Percentiles rank a stretch among this genome's conserved stretches.
Evolutionary conservation across 2,329 filamentous ascomycete species (phyloP).

Genomic region (Sporothrix mexicana): DNA sequence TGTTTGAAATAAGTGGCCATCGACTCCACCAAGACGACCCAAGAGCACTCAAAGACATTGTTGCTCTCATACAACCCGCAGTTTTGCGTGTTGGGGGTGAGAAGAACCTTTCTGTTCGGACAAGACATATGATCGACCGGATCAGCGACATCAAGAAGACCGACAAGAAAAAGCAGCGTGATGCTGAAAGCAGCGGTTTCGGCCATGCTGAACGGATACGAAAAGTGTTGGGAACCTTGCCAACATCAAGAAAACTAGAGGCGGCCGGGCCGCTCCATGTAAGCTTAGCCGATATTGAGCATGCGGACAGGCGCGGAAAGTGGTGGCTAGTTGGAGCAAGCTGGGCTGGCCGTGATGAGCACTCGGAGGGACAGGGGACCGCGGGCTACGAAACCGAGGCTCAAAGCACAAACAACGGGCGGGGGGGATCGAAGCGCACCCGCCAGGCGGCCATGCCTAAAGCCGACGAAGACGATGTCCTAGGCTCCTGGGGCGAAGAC

Average conservation of each 20-base stretch:
- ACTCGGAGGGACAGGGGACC: not conserved
- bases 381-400: constrained; percentile 33
- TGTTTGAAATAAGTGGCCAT: constrained; percentile 81
- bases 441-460: constrained; percentile 43
- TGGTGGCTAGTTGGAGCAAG: constrained; percentile 99
- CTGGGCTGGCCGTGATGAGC: constrained; percentile 61
- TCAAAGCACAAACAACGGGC: constrained; percentile 1
- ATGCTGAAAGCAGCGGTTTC: constrained; percentile 63
- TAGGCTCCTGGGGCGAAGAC: constrained; percentile 54
- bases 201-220: constrained; percentile 89
- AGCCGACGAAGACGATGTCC: constrained; percentile 43
- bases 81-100: constrained; percentile 68
- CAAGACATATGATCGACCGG: constrained; percentile 96
- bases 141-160: constrained; percentile 96
- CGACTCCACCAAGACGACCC: constrained; percentile 89
- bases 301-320: constrained; percentile 86
- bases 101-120: constrained; percentile 78
- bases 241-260: constrained; percentile 67
- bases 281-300: constrained; percentile 78
- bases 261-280: constrained; percentile 82
- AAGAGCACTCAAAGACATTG: constrained; percentile 85
- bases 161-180: constrained; percentile 69
- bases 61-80: constrained; percentile 75
- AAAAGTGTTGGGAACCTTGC: constrained; percentile 78
- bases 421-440: constrained; percentile 40